Conservation (phyloP, 345 rosid genomes). For the Melastoma malabathricum region DNA sequence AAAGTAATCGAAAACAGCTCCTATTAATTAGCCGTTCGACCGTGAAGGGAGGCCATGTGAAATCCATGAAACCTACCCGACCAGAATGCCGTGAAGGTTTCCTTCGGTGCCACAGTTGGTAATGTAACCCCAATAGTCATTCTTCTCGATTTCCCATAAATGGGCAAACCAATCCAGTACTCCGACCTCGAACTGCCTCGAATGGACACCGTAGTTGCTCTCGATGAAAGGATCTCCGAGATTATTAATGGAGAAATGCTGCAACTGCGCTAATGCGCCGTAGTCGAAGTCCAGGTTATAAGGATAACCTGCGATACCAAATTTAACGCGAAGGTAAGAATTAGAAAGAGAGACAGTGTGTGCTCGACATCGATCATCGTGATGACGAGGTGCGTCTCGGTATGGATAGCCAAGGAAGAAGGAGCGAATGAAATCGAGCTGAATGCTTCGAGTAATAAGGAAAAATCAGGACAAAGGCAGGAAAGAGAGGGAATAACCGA, state of each 20-base stretch:
- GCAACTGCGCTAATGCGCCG: slow-evolving; percentile 85
- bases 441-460: no score
- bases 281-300: slow-evolving; percentile 93
- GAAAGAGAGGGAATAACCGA: slow-evolving; percentile 23
- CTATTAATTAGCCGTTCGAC: neutral
- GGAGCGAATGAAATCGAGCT: no score
- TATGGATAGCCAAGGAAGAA: no score
- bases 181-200: slow-evolving; percentile 97
- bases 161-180: slow-evolving; percentile 99
- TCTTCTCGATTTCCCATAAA: slow-evolving; percentile 85
- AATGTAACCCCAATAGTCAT: slow-evolving; percentile 96
- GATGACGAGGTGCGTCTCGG: no score
- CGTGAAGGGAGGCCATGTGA: neutral
- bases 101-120: slow-evolving; percentile 99
- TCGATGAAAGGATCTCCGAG: slow-evolving; percentile 97
- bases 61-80: slow-evolving; percentile 63
- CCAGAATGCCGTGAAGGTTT: slow-evolving; percentile 90
- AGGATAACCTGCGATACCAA: slow-evolving; percentile 72
- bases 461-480: no score
- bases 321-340: neutral
- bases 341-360: no score
- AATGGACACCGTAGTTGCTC: slow-evolving; percentile 96
- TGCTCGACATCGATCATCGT: no score
- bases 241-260: slow-evolving; percentile 92
- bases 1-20: neutral